phyloP scores from a whole-genome alignment of 1,139 yeast genomes.

The Geotrichum candidum region DNA sequence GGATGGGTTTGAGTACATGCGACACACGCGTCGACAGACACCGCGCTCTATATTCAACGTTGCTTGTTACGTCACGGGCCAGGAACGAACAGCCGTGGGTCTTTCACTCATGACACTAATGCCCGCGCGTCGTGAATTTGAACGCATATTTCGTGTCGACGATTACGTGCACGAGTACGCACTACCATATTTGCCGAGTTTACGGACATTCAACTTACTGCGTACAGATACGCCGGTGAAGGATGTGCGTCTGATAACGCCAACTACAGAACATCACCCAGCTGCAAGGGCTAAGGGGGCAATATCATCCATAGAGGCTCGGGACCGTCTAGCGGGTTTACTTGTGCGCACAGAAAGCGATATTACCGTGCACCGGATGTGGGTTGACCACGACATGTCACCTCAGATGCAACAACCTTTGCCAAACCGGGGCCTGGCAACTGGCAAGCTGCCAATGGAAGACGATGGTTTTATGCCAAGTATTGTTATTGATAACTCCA shows the following conservation, averaged over 20 bases:
- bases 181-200: neutral
- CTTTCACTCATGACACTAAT: conserved; percentile 1
- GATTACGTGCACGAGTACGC: neutral
- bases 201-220: conserved; percentile 7
- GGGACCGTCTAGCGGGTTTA: conserved; percentile 2
- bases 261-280: neutral
- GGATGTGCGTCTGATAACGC: conserved; percentile 8
- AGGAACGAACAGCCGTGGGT: conserved; percentile 12
- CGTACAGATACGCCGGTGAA: conserved; percentile 13
- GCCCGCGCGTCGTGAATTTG: neutral
- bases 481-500: conserved; percentile 1
- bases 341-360: conserved; percentile 10
- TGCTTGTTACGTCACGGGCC: conserved; percentile 10
- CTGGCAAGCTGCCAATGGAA: neutral
- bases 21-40: neutral
- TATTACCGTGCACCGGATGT: conserved; percentile 8
- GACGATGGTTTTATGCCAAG: neutral
- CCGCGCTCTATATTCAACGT: neutral
- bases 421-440: neutral
- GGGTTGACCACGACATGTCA: neutral
- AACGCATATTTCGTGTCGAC: neutral
- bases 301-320: neutral
- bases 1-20: neutral
- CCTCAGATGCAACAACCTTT: neutral
- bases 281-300: neutral